These are phyloP conservation scores for Mycena chlorophos DNA, from an alignment of 768 basidiomycete genomes.

Conservation along the genomic window DNA sequence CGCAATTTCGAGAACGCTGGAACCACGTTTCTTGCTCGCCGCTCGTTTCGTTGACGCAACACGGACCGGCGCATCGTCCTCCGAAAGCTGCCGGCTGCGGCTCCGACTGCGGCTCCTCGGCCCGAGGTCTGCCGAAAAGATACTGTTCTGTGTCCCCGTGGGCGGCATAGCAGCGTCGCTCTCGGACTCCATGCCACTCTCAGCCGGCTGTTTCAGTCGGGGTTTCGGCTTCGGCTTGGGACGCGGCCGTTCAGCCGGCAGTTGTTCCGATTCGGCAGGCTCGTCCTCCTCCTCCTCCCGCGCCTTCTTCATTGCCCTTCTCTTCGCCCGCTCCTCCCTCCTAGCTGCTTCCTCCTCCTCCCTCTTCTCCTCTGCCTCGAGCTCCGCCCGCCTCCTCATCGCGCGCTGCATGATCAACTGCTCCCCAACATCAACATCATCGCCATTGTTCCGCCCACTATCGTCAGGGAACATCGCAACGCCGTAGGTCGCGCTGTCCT, in stretches of 20 bases:
- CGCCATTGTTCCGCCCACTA: slow-evolving; percentile 34
- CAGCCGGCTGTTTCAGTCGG: slow-evolving; percentile 1
- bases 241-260: slow-evolving; percentile 5
- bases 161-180: not conserved
- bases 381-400: slow-evolving; percentile 50
- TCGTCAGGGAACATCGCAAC: slow-evolving; percentile 82
- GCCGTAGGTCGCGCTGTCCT: slow-evolving; percentile 81
- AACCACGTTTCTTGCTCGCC: not conserved
- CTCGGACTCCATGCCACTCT: not conserved
- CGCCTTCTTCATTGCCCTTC: not conserved
- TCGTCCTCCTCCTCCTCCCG: slow-evolving; percentile 19
- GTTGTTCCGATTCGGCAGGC: slow-evolving; percentile 2
- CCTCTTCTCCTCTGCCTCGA: slow-evolving; percentile 43
- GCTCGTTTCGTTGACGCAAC: not conserved
- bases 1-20: not conserved
- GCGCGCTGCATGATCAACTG: slow-evolving; percentile 56
- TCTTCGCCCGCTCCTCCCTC: slow-evolving; percentile 14
- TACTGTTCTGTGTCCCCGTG: not conserved
- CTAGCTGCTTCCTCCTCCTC: slow-evolving; percentile 27
- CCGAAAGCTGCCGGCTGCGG: not conserved
- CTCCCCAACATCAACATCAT: slow-evolving; percentile 44
- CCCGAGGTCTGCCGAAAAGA: not conserved
- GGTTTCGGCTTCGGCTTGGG: slow-evolving; percentile 29
- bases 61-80: not conserved
- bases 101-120: not conserved